Percentiles rank a stretch among this genome's conserved stretches.
These are phyloP conservation scores for Globisporangium cederbergense DNA, from an alignment of 352 stramenopile species.

Conservation along the genomic window DNA sequence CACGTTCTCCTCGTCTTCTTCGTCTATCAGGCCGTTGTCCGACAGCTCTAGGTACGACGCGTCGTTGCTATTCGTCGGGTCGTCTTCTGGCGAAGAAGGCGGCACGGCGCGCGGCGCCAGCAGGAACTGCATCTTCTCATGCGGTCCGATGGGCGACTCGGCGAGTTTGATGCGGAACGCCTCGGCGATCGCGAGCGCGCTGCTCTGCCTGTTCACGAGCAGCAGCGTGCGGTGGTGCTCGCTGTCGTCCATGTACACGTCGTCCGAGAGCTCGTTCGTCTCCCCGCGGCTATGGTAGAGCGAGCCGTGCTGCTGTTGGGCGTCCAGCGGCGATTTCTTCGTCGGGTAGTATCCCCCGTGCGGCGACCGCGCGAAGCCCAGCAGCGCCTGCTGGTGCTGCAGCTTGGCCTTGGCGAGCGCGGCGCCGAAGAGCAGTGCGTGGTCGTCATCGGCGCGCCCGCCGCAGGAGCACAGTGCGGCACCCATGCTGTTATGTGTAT, in stretches of 20 bases:
- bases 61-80: conserved; percentile 1
- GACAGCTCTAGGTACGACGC: conserved; percentile 15
- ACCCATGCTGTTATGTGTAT: conserved; percentile 29
- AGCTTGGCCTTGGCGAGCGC: conserved; percentile 28
- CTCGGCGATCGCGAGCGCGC: conserved; percentile 52
- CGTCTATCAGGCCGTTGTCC: conserved; percentile 15
- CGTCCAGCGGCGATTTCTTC: conserved; percentile 8
- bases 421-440: conserved; percentile 15
- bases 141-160: conserved; percentile 62
- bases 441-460: conserved; percentile 34
- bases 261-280: conserved; percentile 55
- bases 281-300: conserved; percentile 45
- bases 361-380: conserved; percentile 11
- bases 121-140: conserved; percentile 66
- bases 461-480: conserved; percentile 51
- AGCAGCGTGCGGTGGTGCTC: conserved; percentile 17
- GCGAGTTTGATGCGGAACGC: conserved; percentile 68
- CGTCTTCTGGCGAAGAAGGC: neutral
- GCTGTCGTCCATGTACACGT: conserved; percentile 25
- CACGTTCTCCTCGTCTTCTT: conserved; percentile 42
- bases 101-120: conserved; percentile 17
- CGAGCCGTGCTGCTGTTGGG: conserved; percentile 29
- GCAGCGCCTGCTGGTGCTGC: conserved; percentile 34
- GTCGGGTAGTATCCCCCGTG: conserved; percentile 7
- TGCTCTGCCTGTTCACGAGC: conserved; percentile 27